Evolutionary conservation across 1,284 basidiomycete genomes (phyloP).

Genomic region (Apiotrichum domesticum): DNA sequence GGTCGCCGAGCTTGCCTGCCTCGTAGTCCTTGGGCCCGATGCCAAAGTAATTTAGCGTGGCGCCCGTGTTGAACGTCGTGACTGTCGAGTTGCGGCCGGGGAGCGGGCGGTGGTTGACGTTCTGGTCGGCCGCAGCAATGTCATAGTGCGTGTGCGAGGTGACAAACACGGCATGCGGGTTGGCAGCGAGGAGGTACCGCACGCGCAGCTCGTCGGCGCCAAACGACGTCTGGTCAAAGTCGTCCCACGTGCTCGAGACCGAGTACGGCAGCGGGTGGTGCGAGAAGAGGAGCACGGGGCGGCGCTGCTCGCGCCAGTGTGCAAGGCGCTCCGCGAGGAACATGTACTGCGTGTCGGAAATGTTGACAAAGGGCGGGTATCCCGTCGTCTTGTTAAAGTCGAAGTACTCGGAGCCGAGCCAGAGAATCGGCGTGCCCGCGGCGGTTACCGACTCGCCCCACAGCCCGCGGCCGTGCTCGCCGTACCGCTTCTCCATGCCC

Average conservation of each 20-base stretch:
- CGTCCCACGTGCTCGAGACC: background rate
- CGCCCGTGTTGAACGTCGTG: slow-evolving; percentile 6
- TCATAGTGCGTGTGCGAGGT: slow-evolving; percentile 7
- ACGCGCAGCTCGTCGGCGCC: background rate
- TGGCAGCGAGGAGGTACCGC: slow-evolving; percentile 3
- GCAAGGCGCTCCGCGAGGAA: slow-evolving; percentile 1
- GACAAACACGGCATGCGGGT: slow-evolving; percentile 4
- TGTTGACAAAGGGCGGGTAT: background rate
- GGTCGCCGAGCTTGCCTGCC: too few relatives aligned
- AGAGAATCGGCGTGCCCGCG: background rate
- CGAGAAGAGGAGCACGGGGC: slow-evolving; percentile 1
- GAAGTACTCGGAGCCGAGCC: slow-evolving; percentile 2
- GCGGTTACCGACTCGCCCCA: slow-evolving; percentile 4
- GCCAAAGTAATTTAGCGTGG: background rate
- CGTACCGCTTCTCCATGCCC: background rate
- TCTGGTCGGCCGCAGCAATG: slow-evolving; percentile 2
- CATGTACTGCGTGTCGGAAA: slow-evolving; percentile 3
- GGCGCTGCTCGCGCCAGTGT: background rate
- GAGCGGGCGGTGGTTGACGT: slow-evolving; percentile 1
- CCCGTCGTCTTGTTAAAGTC: background rate
- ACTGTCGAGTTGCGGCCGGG: background rate
- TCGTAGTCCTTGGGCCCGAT: too few relatives aligned
- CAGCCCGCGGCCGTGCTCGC: background rate
- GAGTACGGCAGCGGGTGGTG: slow-evolving; percentile 1
- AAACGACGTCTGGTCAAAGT: background rate